Percentiles rank a stretch among this genome's conserved stretches.
Conservation (phyloP, 805 yeast genomes). For the Ogataea zsoltii region DNA sequence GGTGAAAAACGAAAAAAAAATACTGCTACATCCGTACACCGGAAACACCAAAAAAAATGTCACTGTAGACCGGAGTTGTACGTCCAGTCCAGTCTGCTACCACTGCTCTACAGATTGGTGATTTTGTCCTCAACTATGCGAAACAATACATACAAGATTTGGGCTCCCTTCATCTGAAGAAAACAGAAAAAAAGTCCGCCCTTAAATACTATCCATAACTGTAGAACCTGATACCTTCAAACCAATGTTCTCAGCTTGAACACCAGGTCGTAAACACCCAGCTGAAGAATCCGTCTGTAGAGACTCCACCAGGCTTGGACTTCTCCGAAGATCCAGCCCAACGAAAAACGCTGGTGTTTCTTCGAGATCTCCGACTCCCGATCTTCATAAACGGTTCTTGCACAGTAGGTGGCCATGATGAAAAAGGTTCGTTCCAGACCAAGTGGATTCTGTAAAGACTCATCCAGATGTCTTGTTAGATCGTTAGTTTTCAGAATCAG, state of each 20-base stretch:
- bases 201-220: no score
- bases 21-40: background rate
- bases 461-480: conserved; percentile 86
- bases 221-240: no score
- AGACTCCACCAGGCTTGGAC: conserved; percentile 34
- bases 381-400: conserved; percentile 74
- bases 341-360: conserved; percentile 17
- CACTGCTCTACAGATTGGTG: no score
- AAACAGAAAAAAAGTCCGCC: no score
- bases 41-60: no score
- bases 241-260: conserved; percentile 7
- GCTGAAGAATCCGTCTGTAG: conserved; percentile 33
- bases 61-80: no score
- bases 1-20: background rate
- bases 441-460: conserved; percentile 72
- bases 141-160: no score
- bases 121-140: no score
- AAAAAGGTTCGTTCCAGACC: conserved; percentile 87
- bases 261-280: conserved; percentile 35
- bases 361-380: conserved; percentile 27
- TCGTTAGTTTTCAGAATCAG: conserved; percentile 92
- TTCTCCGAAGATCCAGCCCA: conserved; percentile 29
- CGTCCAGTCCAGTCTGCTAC: no score
- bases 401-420: conserved; percentile 89
- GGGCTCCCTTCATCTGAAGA: no score